A percentile compares a stretch with the other conserved stretches of the same genome.
Conservation (phyloP, 225 moss, liverwort and hornwort genomes). For the Sphagnum tenellum region DNA sequence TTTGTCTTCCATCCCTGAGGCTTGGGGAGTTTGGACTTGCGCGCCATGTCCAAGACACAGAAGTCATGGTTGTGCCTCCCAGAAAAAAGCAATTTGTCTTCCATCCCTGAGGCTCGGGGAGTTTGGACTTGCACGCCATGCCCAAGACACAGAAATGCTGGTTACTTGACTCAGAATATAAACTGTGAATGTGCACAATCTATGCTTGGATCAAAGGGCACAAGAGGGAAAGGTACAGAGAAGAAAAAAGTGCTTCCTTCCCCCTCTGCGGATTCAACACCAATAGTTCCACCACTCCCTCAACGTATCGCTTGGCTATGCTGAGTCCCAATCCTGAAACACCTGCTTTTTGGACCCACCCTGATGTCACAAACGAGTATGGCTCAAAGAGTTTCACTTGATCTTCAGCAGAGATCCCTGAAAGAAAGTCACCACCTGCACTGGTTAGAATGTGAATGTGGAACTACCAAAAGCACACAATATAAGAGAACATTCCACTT, state of each 20-base stretch:
- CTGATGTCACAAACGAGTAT: slow-evolving; percentile 60
- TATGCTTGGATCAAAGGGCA: slow-evolving; percentile 13
- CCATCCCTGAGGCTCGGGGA: no score
- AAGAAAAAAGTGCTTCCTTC: slow-evolving; percentile 64
- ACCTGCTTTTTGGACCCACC: slow-evolving; percentile 65
- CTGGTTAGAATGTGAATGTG: background rate
- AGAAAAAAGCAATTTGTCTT: no score
- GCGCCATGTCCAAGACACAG: no score
- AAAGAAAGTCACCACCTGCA: background rate
- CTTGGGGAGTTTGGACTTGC: no score
- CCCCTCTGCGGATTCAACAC: slow-evolving; percentile 66
- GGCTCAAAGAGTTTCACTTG: slow-evolving; percentile 70
- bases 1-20: no score
- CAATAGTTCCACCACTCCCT: slow-evolving; percentile 59
- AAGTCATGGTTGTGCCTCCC: no score
- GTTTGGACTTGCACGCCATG: no score
- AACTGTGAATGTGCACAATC: slow-evolving; percentile 23
- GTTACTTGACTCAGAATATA: slow-evolving; percentile 10
- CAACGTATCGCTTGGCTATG: slow-evolving; percentile 68
- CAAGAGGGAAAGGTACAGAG: slow-evolving; percentile 62
- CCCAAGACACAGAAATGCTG: background rate
- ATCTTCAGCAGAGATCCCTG: slow-evolving; percentile 59
- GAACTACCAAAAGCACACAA: background rate
- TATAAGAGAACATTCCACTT: background rate
- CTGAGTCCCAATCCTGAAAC: slow-evolving; percentile 70